These are phyloP conservation scores for Phytophthora citricola DNA, from an alignment of 352 stramenopile genomes.

Conservation along the genomic window DNA sequence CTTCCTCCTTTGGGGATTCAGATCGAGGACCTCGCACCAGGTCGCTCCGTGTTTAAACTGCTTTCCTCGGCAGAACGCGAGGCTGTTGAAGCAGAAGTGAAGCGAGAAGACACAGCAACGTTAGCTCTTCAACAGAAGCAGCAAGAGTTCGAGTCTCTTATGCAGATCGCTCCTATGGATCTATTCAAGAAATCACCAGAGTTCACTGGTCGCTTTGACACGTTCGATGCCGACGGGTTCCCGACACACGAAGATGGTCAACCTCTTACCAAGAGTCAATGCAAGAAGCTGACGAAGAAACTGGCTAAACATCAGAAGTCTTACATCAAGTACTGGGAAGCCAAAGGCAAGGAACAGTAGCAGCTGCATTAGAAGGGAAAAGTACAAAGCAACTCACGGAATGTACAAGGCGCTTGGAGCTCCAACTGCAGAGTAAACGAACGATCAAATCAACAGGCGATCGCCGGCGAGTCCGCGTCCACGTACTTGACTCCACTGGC, in stretches of 20 bases:
- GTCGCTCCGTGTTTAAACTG: conserved; percentile 66
- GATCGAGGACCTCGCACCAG: conserved; percentile 72
- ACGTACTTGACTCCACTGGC: conserved; percentile 35
- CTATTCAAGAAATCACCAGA: conserved; percentile 59
- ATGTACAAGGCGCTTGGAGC: conserved; percentile 4
- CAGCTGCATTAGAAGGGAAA: conserved; percentile 17
- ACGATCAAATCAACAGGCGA: conserved; percentile 36
- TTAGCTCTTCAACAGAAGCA: conserved; percentile 48
- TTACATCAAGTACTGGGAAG: conserved; percentile 70
- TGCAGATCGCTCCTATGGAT: conserved; percentile 66
- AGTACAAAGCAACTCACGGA: conserved; percentile 18
- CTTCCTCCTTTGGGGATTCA: conserved; percentile 65
- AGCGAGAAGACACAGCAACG: conserved; percentile 6
- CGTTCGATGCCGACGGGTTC: conserved; percentile 65
- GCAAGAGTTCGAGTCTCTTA: conserved; percentile 62
- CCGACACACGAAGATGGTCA: conserved; percentile 58
- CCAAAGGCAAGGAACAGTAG: conserved; percentile 25
- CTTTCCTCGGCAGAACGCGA: conserved; percentile 49
- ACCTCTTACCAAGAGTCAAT: conserved; percentile 67
- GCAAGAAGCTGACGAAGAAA: conserved; percentile 83
- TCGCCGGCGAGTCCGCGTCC: conserved; percentile 36
- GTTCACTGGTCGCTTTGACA: conserved; percentile 55
- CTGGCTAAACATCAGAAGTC: conserved; percentile 75
- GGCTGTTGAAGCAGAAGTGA: conserved; percentile 23
- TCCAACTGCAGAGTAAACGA: neutral